A percentile compares a stretch with the other conserved stretches of the same genome.
These are phyloP conservation scores for Auriculariales sp. DNA, from an alignment of 768 basidiomycete species.

Conservation along the genomic window DNA sequence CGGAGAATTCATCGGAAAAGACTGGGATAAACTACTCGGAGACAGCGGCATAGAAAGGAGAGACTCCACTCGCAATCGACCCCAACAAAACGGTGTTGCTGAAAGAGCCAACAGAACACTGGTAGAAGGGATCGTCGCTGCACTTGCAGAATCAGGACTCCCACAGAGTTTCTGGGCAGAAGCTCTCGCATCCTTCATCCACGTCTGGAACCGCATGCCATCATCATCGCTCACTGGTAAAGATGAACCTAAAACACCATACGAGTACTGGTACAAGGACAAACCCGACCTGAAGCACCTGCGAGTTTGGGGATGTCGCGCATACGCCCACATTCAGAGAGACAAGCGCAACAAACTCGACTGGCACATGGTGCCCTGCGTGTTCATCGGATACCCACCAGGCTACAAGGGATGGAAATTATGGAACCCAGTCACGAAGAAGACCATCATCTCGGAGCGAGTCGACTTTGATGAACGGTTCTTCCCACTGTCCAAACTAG, in stretches of 20 bases:
- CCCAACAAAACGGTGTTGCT: no score
- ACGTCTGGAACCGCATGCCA: slow-evolving; percentile 9
- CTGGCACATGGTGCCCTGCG: slow-evolving; percentile 9
- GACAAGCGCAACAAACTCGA: slow-evolving; percentile 12
- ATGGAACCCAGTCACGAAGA: slow-evolving; percentile 17
- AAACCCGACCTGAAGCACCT: slow-evolving; percentile 12
- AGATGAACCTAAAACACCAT: slow-evolving; percentile 10
- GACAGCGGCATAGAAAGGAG: no score
- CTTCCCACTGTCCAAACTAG: no score
- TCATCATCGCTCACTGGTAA: neutral
- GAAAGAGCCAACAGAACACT: no score
- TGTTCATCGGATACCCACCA: slow-evolving; percentile 13
- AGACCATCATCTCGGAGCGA: slow-evolving; percentile 14
- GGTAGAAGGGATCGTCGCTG: no score
- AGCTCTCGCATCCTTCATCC: no score
- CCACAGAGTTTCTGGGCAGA: no score
- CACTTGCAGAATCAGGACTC: no score
- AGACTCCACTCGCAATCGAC: no score
- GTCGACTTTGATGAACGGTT: slow-evolving; percentile 20
- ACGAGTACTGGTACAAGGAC: slow-evolving; percentile 9
- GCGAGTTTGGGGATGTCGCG: slow-evolving; percentile 13
- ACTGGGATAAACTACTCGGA: no score
- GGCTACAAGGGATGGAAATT: slow-evolving; percentile 19
- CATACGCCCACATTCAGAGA: slow-evolving; percentile 11
- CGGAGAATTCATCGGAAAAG: neutral